Evolutionary conservation across 2,329 filamentous ascomycete species (phyloP), one percentile per base, ranked within the genome.

Genomic region (Dothideomycetes sp.): DNA sequence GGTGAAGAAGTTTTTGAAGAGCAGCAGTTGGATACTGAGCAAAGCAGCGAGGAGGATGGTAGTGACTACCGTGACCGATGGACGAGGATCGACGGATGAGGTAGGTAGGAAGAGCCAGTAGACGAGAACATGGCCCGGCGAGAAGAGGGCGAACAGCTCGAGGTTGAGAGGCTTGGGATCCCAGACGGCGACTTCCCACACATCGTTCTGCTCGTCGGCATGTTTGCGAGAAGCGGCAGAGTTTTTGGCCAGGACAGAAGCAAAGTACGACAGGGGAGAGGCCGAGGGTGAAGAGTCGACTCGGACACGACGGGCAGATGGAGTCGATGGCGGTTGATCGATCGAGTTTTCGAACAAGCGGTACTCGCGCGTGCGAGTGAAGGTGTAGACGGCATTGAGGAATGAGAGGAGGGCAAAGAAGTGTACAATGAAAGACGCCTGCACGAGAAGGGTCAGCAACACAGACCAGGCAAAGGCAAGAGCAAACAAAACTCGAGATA

Each of bases 131-230:
- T 98, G 93, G 0, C 86, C 84, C 0, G 91, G 91, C 53, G 88
- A 94, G 66, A 98, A 96, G 28, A 91, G 69, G 52, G 85, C 91
- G 56, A 95, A 87, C 3, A 96, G 67, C 25, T 80, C 78, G 39
- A 96, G 64, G 32, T 79, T 86, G 24, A 94, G 72, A 2, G 88
- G 86, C 33, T 89, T 74, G 23, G 93, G 91, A 58, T 96, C 88
- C 91, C 91, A 98, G 5, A 96, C 73, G 2, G 82, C 76, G 35
- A 98, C 65, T 62, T 98, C 88, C 91, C 91, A 98, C 8, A 98
- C 91, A 60, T 98, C 88, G 9, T 81, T 75, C 18, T 75, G 74
- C 43, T 80, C 77, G 56, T 91, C 82, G 0, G 89, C 85, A 61
- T 95, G 84, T 19, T 86, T 82, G 56, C 87, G 78, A 18, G 84